Base-by-base conservation (phyloP, 2,329 filamentous ascomycete species). In the Aspergillus sp. region DNA sequence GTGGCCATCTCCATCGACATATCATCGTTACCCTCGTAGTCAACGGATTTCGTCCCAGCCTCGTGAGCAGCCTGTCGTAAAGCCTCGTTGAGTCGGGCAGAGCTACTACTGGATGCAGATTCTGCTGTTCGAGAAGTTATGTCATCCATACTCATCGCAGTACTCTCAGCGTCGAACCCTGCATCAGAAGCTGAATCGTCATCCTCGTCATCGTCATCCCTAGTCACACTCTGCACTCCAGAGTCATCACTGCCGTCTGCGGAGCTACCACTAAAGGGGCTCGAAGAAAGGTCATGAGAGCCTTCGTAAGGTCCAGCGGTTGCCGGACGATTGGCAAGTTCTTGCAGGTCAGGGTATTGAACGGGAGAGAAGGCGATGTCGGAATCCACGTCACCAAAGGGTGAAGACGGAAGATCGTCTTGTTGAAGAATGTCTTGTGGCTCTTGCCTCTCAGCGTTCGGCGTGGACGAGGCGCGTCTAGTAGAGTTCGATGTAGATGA, bases 131-230 rank as follows among this genome's bases (percentile, higher is more conserved):
- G 83, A 27, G 81, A 81, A 1, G 85, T 89, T 53, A 85, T 79
- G 57, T 90, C 86, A 52, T 91, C 88, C 41, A 95, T 74, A 32
- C 84, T 91, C 83, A 90, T 88, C 66, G 88, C 85, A 0, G 87
- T 90, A 25, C 83, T 85, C 54, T 88, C 85, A 52, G 86, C 73
- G 46, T 77, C 76, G 32, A 69, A 74, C 23, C 72, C 74, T 50
- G 67, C 68, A 33, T 71, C 69, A n/a, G 73, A 76, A 35, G 61
- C 66, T 7, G 78, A 79, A 43, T 78, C 47, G 68, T 53, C 60
- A 5, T 60, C 66, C 39, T 68, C 66, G 22, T 69, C 70, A 15
- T 84, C 64, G 7, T 67, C 67, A 47, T 72, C 73, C 43, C 69
- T 70, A 7, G 58, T 60, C 45, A 68, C 52, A 20, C 56, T 64